These are phyloP conservation scores for Xylaria hypoxylon DNA, from an alignment of 2,329 filamentous ascomycete genomes.

Conservation along the genomic window DNA sequence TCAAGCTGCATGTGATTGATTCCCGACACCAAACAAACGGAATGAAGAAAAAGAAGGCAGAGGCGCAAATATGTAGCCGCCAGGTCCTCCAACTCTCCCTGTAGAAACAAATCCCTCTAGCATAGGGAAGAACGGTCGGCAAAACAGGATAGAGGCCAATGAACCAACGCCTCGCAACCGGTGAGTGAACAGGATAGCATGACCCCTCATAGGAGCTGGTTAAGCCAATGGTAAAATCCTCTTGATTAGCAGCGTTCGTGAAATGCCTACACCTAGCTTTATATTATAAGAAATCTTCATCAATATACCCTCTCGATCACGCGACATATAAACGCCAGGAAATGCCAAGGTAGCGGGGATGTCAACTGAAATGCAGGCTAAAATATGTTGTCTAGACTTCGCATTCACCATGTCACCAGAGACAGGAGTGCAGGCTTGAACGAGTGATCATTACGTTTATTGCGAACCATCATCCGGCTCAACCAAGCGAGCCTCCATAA, in stretches of 20 bases:
- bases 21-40: too few species aligned
- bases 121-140: too few species aligned
- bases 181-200: too few species aligned
- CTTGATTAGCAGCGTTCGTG: neutral
- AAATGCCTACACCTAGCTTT: neutral
- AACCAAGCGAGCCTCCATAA: slow-evolving; percentile 31
- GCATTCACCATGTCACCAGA: slow-evolving; percentile 17
- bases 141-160: too few species aligned
- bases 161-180: too few species aligned
- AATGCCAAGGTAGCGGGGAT: neutral
- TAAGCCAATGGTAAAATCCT: too few species aligned
- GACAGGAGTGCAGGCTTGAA: slow-evolving; percentile 13
- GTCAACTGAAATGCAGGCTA: neutral
- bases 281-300: neutral
- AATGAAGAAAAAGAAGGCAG: too few species aligned
- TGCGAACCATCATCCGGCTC: slow-evolving; percentile 28
- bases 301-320: neutral
- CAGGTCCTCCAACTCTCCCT: too few species aligned
- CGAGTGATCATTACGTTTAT: slow-evolving; percentile 41
- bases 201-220: neutral
- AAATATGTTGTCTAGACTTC: neutral
- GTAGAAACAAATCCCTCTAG: too few species aligned
- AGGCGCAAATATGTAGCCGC: too few species aligned
- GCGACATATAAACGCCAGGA: neutral
- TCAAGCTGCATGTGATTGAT: too few species aligned